phyloP scores from a whole-genome alignment of 352 stramenopile genomes.

The Pythium pyrilobum region DNA sequence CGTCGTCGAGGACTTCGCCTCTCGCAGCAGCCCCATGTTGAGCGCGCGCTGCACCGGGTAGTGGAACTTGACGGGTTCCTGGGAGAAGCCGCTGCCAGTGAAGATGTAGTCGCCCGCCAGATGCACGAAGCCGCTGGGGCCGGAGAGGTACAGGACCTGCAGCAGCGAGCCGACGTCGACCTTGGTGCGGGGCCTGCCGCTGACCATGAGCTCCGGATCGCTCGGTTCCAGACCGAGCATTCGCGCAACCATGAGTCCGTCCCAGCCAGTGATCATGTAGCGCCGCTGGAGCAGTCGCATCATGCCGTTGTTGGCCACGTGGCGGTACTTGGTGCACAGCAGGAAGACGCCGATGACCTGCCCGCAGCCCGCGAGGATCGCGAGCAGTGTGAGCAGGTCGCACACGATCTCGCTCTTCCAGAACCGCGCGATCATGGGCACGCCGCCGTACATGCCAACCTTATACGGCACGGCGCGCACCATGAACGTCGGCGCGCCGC shows the following conservation, averaged over 20 bases:
- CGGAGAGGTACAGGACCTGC: conserved; percentile 46
- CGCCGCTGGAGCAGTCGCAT: conserved; percentile 42
- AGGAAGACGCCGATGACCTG: conserved; percentile 26
- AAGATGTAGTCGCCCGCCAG: conserved; percentile 55
- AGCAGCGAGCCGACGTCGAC: conserved; percentile 40
- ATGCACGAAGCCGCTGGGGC: conserved; percentile 40
- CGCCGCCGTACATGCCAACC: conserved; percentile 39
- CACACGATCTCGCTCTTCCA: conserved; percentile 57
- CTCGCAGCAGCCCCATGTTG: conserved; percentile 26
- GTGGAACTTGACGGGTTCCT: conserved; percentile 25
- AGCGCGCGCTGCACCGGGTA: conserved; percentile 33
- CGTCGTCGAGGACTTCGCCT: background rate
- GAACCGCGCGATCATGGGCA: conserved; percentile 32
- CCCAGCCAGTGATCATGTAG: conserved; percentile 53
- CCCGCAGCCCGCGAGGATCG: conserved; percentile 29
- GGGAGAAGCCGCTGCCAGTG: conserved; percentile 31
- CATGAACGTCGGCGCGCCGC: conserved; percentile 46
- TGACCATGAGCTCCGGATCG: conserved; percentile 22
- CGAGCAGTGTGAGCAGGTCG: conserved; percentile 39
- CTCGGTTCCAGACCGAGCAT: conserved; percentile 48
- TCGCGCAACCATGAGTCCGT: conserved; percentile 31
- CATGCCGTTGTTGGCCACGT: conserved; percentile 39
- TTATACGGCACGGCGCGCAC: conserved; percentile 28
- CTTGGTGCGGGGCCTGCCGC: conserved; percentile 24
- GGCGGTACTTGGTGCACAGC: conserved; percentile 38